A percentile compares a stretch with the other conserved stretches of the same genome.
phyloP scores from a whole-genome alignment of 176 grass and related monocot genomes.

The Aegilops umbellulata region DNA sequence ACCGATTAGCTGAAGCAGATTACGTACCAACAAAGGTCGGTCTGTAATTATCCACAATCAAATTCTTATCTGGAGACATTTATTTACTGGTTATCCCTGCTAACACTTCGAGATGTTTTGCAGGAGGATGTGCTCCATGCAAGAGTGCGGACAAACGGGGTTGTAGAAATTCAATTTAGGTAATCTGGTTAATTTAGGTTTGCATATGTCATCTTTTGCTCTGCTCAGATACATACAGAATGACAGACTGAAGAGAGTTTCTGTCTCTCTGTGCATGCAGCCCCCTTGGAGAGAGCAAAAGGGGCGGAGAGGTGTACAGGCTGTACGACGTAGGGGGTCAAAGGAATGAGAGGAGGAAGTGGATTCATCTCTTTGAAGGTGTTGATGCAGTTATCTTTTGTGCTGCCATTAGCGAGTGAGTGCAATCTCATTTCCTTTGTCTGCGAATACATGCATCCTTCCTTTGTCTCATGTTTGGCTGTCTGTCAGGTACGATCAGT shows the following conservation, averaged over 20 bases:
- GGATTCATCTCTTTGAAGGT: background rate
- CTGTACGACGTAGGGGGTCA: conserved; percentile 18
- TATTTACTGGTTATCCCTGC: background rate
- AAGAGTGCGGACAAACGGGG: conserved; percentile 85
- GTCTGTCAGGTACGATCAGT: conserved; percentile 74
- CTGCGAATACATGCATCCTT: too few species aligned
- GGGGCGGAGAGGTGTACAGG: conserved; percentile 49
- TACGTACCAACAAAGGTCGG: conserved; percentile 96
- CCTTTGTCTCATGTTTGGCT: background rate
- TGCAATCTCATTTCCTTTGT: background rate
- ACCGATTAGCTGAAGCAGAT: conserved; percentile 64
- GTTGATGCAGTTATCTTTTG: conserved; percentile 30
- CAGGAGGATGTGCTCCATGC: conserved; percentile 98
- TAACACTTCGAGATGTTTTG: conserved; percentile 1
- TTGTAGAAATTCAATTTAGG: conserved; percentile 97
- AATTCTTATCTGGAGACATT: background rate
- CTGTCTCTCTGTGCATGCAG: conserved; percentile 40
- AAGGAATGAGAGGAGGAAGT: too few species aligned
- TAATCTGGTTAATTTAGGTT: conserved; percentile 23
- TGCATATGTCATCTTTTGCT: background rate
- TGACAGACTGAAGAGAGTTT: background rate
- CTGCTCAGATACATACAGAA: background rate
- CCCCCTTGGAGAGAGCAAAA: conserved; percentile 91
- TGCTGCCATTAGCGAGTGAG: conserved; percentile 73
- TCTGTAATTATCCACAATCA: conserved; percentile 15